These are phyloP conservation scores for Massariosphaeria phaeospora DNA, from an alignment of 495 filamentous ascomycete genomes.

Conservation along the genomic window DNA sequence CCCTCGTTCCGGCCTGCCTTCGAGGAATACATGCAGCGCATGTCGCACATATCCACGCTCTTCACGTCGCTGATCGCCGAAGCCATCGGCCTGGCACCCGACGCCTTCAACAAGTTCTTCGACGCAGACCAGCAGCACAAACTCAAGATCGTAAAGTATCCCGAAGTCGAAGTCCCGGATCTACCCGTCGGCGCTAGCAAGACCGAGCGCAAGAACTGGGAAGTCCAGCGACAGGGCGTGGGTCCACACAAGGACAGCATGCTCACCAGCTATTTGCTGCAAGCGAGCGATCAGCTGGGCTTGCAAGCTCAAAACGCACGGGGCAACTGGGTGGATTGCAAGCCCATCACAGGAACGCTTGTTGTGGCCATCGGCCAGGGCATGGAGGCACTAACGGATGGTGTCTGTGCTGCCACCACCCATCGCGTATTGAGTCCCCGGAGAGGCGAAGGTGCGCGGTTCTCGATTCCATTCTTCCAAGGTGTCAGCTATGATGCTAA, in stretches of 20 bases:
- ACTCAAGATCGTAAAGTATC: conserved; percentile 89
- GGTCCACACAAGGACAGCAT: conserved; percentile 94
- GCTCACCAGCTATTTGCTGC: conserved; percentile 80
- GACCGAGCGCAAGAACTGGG: conserved; percentile 39
- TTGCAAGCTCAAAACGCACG: conserved; percentile 84
- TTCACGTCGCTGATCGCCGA: conserved; percentile 88
- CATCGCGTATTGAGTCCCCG: conserved; percentile 66
- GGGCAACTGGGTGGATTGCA: conserved; percentile 76
- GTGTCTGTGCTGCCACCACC: conserved; percentile 81
- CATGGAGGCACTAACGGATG: conserved; percentile 82
- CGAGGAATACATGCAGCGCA: conserved; percentile 68
- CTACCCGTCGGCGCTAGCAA: conserved; percentile 29
- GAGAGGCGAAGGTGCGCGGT: conserved; percentile 65
- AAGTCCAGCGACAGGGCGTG: conserved; percentile 62
- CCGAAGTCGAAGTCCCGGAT: conserved; percentile 52
- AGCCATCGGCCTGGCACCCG: conserved; percentile 66
- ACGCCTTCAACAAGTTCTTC: conserved; percentile 78
- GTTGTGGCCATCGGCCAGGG: conserved; percentile 94
- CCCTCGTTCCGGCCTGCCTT: conserved; percentile 67
- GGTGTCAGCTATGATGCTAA: conserved; percentile 76
- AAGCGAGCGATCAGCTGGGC: conserved; percentile 71
- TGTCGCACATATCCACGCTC: conserved; percentile 62
- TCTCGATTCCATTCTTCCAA: conserved; percentile 88
- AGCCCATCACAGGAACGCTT: conserved; percentile 54
- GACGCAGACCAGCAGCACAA: conserved; percentile 80